Conservation (phyloP, 495 filamentous ascomycete genomes). For the Annulohypoxylon nitens region DNA sequence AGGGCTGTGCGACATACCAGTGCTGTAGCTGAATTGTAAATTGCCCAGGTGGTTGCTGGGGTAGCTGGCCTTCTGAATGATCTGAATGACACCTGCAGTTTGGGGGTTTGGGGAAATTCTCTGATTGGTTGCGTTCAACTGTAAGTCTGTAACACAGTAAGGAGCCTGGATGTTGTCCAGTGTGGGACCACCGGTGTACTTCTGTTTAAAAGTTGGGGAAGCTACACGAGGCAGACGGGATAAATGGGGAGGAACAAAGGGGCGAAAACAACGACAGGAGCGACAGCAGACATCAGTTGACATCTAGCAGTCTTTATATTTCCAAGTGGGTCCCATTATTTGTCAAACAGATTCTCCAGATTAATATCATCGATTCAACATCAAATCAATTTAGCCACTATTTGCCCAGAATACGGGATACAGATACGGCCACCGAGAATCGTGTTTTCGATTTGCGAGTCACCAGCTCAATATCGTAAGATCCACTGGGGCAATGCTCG, state of each 20-base stretch:
- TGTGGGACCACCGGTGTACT: conserved; percentile 9
- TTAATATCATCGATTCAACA: conserved; percentile 3
- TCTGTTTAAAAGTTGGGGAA: conserved; percentile 21
- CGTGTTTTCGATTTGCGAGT: conserved; percentile 10
- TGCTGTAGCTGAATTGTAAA: conserved; percentile 20
- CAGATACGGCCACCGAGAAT: background rate
- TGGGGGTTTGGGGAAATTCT: background rate
- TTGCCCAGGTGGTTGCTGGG: conserved; percentile 10
- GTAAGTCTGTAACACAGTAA: conserved; percentile 3
- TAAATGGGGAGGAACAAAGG: background rate
- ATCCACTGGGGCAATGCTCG: conserved; percentile 36
- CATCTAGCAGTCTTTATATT: background rate
- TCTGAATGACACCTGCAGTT: conserved; percentile 8
- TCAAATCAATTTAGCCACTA: background rate
- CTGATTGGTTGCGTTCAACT: background rate
- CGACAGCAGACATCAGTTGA: background rate
- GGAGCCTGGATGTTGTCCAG: conserved; percentile 3
- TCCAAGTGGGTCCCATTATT: background rate
- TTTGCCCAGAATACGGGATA: conserved; percentile 9
- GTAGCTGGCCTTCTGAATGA: conserved; percentile 17
- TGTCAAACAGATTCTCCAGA: background rate
- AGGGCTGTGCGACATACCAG: conserved; percentile 9
- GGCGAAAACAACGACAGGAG: background rate
- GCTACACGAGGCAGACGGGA: background rate
- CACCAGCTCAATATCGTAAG: conserved; percentile 38